Conservation (phyloP, 441 rosid species). For the Gossypium schwendimanii region DNA sequence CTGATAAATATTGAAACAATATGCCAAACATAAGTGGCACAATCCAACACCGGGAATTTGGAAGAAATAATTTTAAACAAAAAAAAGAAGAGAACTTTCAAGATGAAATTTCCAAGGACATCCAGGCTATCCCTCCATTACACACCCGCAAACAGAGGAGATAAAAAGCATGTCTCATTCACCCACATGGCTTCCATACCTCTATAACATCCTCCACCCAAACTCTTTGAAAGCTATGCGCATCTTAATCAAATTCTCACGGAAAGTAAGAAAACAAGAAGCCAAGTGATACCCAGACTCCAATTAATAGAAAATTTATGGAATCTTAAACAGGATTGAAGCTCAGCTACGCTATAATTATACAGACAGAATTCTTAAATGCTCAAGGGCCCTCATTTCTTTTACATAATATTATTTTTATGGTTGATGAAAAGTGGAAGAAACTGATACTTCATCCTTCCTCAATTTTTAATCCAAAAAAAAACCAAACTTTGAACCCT, state of each 20-base stretch:
- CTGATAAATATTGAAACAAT: conserved; percentile 27
- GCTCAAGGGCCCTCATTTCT: conserved; percentile 30
- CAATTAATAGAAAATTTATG: background rate
- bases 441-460: conserved; percentile 18
- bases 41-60: conserved; percentile 13
- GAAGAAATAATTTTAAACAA: conserved; percentile 1
- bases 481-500: background rate
- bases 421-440: conserved; percentile 1
- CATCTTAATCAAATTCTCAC: background rate
- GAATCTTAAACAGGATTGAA: conserved; percentile 5
- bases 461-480: conserved; percentile 24
- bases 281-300: background rate
- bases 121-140: conserved; percentile 17
- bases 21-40: conserved; percentile 7
- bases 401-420: conserved; percentile 1
- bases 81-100: background rate
- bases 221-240: conserved; percentile 17
- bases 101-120: conserved; percentile 20
- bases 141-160: conserved; percentile 18
- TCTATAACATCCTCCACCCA: conserved; percentile 32
- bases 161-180: conserved; percentile 39
- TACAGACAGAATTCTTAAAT: conserved; percentile 25
- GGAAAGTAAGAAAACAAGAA: conserved; percentile 1
- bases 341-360: conserved; percentile 20
- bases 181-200: conserved; percentile 38